A percentile compares a stretch with the other conserved stretches of the same genome.
These are phyloP conservation scores for Fusarium ambrosium DNA, from an alignment of 2,329 filamentous ascomycete genomes.

Conservation along the genomic window DNA sequence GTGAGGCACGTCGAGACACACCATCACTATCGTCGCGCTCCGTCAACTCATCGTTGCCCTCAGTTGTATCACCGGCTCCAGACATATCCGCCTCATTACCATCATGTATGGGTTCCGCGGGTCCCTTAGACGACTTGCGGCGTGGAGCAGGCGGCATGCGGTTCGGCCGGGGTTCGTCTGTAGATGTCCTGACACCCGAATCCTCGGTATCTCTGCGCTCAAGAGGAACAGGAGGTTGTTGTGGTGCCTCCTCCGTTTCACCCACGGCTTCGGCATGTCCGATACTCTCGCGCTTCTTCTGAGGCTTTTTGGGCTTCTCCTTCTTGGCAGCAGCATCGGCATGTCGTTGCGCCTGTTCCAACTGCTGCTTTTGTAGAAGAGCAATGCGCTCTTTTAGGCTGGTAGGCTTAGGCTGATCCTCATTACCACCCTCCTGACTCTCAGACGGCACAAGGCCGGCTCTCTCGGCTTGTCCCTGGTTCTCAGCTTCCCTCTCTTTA, in stretches of 20 bases:
- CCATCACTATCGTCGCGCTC: constrained; percentile 84
- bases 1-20: constrained; percentile 57
- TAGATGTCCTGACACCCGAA: constrained; percentile 61
- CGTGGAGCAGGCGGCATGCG: constrained; percentile 60
- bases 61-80: constrained; percentile 73
- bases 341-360: constrained; percentile 87
- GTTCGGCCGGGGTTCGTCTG: constrained; percentile 58
- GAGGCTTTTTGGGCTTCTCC: constrained; percentile 84
- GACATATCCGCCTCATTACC: constrained; percentile 76
- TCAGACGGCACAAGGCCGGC: constrained; percentile 70
- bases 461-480: constrained; percentile 75
- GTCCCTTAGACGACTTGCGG: constrained; percentile 66
- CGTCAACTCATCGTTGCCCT: constrained; percentile 71
- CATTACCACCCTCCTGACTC: constrained; percentile 67
- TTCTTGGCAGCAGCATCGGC: constrained; percentile 84
- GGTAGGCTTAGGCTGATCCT: constrained; percentile 90
- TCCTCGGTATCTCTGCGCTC: constrained; percentile 66
- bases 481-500: constrained; percentile 74
- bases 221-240: constrained; percentile 46
- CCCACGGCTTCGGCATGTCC: constrained; percentile 48
- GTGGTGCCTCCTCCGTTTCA: constrained; percentile 49
- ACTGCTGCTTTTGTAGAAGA: constrained; percentile 90
- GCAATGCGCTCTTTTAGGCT: constrained; percentile 97
- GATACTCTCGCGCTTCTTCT: constrained; percentile 74
- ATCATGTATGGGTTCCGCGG: constrained; percentile 63